Base-by-base conservation (phyloP, 2,329 filamentous ascomycete species). In the Paramyrothecium sp. region DNA sequence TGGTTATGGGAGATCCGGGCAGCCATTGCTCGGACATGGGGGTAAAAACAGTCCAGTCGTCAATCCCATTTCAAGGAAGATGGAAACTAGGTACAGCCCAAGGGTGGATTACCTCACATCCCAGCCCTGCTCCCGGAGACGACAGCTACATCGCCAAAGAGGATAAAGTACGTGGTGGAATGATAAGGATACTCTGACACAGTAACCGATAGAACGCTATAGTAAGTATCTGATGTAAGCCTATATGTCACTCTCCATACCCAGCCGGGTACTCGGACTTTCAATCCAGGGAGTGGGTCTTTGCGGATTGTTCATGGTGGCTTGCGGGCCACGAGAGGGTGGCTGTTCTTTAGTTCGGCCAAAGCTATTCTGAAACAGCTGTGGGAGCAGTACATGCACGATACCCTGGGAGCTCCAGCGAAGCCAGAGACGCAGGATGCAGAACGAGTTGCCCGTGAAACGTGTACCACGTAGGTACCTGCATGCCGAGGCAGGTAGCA, bases 251-350 rank as follows among this genome's bases (percentile, higher is more conserved):
- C n/a, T n/a, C n/a, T n/a, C n/a, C n/a, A n/a, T n/a, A n/a, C n/a
- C n/a, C n/a, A n/a, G n/a, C n/a, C n/a, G 33, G 33, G 33, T 38
- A 38, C 33, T 38, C 16, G 10, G 33, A 16, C 33, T 38, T 8
- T 16, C 33, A 38, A 38, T 38, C 16, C 16, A 10, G 16, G 33
- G 44, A 20, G 22, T 34, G 26, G 26, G 21, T 38, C 53, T 58
- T 58, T 56, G 55, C 53, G 56, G 63, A 65, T 67, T 62, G 58
- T 59, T 61, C 57, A 50, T 50, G 62, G 65, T 65, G 65, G 63
- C 63, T 61, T 38, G 33, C 33, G 8, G 33, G 10, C 33, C 33
- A 38, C 33, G 33, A 38, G 16, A 38, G 33, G 33, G 33, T 38
- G 33, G 33, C 33, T 38, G 33, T 16, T 38, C 10, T 16, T 38